phyloP scores from a whole-genome alignment of 208 protist genomes.

The Tetramitus jugosus region DNA sequence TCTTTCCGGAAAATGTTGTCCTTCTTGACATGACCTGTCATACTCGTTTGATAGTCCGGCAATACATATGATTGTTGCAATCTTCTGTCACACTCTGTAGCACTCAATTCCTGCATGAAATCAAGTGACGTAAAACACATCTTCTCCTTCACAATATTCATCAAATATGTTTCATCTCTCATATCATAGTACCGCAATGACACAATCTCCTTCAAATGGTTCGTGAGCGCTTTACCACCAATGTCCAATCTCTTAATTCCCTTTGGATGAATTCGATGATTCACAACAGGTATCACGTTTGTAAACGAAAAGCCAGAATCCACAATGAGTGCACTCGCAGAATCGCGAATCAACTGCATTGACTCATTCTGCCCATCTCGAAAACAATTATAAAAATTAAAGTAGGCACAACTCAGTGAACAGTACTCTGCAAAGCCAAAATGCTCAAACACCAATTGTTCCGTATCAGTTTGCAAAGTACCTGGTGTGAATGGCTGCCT shows the following conservation, averaged over 20 bases:
- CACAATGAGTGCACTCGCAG: neutral
- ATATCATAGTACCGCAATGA: slow-evolving; percentile 5
- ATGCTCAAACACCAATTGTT: slow-evolving; percentile 10
- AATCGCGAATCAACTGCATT: neutral
- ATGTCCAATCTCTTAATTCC: slow-evolving; percentile 5
- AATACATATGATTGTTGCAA: neutral
- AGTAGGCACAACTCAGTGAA: neutral
- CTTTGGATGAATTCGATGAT: neutral
- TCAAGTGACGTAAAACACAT: slow-evolving; percentile 6
- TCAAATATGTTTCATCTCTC: slow-evolving; percentile 23
- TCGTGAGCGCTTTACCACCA: slow-evolving; percentile 12
- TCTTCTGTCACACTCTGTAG: no score
- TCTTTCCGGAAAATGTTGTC: neutral
- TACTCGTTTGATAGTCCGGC: neutral
- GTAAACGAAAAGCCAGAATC: slow-evolving; percentile 23
- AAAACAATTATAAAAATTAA: neutral
- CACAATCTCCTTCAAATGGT: slow-evolving; percentile 12
- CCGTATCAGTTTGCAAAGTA: neutral
- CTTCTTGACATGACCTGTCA: neutral
- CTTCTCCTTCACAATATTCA: slow-evolving; percentile 11
- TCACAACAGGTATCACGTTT: neutral
- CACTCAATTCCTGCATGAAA: neutral
- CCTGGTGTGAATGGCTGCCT: neutral
- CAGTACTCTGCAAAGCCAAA: slow-evolving; percentile 18
- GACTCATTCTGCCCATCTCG: neutral